A percentile compares a stretch with the other conserved stretches of the same genome.
Evolutionary conservation across 441 rosid genomes (phyloP).

Genomic region (Pelargonium australe): DNA sequence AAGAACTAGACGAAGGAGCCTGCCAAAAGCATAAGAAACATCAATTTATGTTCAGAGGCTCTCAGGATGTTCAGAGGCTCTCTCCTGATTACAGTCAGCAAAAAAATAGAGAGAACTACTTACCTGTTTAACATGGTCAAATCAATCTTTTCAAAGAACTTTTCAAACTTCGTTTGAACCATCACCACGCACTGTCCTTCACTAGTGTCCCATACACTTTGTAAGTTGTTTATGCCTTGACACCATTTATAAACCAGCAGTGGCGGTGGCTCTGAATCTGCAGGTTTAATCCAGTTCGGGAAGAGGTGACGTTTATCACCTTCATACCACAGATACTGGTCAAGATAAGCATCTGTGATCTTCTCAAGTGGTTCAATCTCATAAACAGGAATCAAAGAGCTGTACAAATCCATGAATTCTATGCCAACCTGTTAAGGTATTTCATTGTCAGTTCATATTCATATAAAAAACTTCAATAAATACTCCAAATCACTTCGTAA

Average conservation of each 20-base stretch:
- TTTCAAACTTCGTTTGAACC: conserved; percentile 98
- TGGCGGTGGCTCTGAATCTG: conserved; percentile 99
- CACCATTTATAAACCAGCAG: conserved; percentile 98
- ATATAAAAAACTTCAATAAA: neutral
- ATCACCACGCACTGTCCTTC: conserved; percentile 98
- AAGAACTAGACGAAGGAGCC: conserved; percentile 95
- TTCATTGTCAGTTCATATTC: neutral
- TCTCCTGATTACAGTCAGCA: neutral
- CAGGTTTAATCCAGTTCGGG: conserved; percentile 99
- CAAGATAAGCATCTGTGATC: conserved; percentile 97
- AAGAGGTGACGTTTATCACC: conserved; percentile 98
- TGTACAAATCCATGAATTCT: conserved; percentile 97
- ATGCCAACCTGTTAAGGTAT: conserved; percentile 71
- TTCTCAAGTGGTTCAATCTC: conserved; percentile 98
- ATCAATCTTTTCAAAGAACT: conserved; percentile 95
- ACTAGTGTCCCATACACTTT: conserved; percentile 94
- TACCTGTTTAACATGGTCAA: conserved; percentile 96
- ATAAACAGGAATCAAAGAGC: conserved; percentile 95
- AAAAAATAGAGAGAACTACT: conserved; percentile 10
- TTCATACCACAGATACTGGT: conserved; percentile 97
- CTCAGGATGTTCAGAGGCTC: neutral
- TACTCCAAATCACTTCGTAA: neutral
- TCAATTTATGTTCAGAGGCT: conserved; percentile 5
- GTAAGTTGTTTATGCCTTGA: conserved; percentile 95
- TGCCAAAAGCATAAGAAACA: conserved; percentile 23